Base-by-base conservation (phyloP, 306 rosid species). In the Echinosophora koreensis region DNA sequence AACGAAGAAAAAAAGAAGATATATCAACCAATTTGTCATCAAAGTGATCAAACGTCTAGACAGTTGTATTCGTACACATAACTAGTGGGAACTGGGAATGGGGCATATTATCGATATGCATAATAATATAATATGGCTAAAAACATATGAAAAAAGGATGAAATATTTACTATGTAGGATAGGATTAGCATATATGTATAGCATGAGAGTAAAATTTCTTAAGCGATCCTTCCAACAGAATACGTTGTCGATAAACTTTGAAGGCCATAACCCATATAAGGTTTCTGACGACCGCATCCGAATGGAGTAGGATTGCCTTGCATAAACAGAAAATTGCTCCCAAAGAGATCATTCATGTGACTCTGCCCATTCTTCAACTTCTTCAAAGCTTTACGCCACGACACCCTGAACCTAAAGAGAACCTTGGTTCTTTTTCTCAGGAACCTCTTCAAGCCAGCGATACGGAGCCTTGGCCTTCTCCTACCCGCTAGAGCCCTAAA, bases 291-390 rank as follows among this genome's bases (percentile, higher is more conserved):
- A 60, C 49, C 54, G 6, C 67, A 78, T 17, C 57, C 71, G 16
- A 80, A 51, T 77, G 91, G 86, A 71, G 61, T 34, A 50, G 71
- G 76, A 79, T 80, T 88, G 1, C 22, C 51, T 46, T 84, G 92
- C 89, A 88, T 73, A 3, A 84, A 60, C 22, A 88, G 54, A 74
- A 51, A 84, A 68, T 77, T 88, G 2, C 85, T 80, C 54, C 85
- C 88, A 38, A 88, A 70, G 2, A 88, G 77, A 82, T 88, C 92
- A 41, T 74, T 83, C 67, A 76, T n/a, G 38, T 86, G 88, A 77
- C 69, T 61, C 82, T 81, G 85, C 2, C 92, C 92, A 30, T 69
- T 56, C 85, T 79, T 84, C 82, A 88, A 66, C 60, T 64, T 86
- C 71, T 56, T 71, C 49, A 83, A 72, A 64, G 81, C 58, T 34